Evolutionary conservation across 2,329 filamentous ascomycete species (phyloP).

Genomic region (Fusarium guadeloupense): DNA sequence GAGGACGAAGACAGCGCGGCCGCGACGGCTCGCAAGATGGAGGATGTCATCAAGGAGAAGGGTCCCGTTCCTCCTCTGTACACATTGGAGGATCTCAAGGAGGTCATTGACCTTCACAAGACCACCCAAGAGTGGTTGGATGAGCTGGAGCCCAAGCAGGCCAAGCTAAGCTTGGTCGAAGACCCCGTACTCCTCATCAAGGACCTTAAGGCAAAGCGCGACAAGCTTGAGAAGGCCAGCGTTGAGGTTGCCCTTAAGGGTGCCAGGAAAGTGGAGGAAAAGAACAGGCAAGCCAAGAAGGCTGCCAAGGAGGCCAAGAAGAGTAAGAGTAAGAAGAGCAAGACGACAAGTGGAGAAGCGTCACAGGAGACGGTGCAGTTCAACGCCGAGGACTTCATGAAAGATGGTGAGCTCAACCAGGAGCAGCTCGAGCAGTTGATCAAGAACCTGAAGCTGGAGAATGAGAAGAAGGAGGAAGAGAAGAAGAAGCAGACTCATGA

Average conservation of each 20-base stretch:
- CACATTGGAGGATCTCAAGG: constrained; percentile 74
- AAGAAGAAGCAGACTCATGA: constrained; percentile 46
- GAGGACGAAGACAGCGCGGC: constrained; percentile 71
- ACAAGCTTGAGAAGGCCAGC: constrained; percentile 75
- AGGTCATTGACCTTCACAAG: constrained; percentile 69
- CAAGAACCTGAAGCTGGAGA: constrained; percentile 38
- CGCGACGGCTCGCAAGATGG: constrained; percentile 54
- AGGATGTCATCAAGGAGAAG: constrained; percentile 55
- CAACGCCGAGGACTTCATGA: constrained; percentile 58
- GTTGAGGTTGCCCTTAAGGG: constrained; percentile 77
- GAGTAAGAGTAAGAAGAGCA: constrained; percentile 53
- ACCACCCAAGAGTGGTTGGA: constrained; percentile 78
- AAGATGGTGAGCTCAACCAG: constrained; percentile 45
- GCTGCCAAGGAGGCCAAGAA: constrained; percentile 48
- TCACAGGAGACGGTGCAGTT: constrained; percentile 55
- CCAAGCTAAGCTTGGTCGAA: constrained; percentile 72
- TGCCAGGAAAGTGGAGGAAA: constrained; percentile 64
- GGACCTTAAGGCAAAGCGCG: constrained; percentile 74
- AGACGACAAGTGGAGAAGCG: constrained; percentile 48
- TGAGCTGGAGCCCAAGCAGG: constrained; percentile 75
- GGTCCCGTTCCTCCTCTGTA: constrained; percentile 74
- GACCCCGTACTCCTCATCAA: constrained; percentile 78
- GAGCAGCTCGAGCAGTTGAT: constrained; percentile 44
- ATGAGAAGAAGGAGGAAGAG: constrained; percentile 32
- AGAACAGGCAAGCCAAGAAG: constrained; percentile 59